Evolutionary conservation across 192 early-diverging fungal genomes (phyloP), one percentile per base, ranked within the genome.

Genomic region (Podila verticillata): DNA sequence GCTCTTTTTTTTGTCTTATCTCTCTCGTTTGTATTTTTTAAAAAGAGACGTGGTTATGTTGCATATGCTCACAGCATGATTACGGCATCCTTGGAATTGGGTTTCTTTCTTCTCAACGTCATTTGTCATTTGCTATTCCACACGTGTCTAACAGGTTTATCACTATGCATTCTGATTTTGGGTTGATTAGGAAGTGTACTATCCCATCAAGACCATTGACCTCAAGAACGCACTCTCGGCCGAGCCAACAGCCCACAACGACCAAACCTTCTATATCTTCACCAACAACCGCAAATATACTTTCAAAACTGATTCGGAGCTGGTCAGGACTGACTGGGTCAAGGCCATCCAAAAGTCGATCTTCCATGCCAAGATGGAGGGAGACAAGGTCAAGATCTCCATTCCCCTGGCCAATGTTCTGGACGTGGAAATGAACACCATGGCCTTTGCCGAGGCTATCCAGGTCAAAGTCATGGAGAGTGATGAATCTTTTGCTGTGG

Each of bases 171-270:
- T 54, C 24, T 7, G 51, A 29, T 58, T 58, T 68, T 44, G 17
- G 15, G 9, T 9, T 61, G 12, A 28, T 17, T 65, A 87, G 82
- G 82, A 92, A 64, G 75, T 75, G 1, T 92, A 93, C 60, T 90
- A 84, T 57, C 91, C 91, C 0, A 49, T 86, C 32, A 89, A 84
- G 5, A 84, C 84, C 8, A 86, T 93, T 15, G 87, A 92, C 71
- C 77, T 93, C 35, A 93, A 90, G 68, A 65, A 87, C 63, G 87
- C 85, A 6, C 57, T 86, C n/a, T 68, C 82, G 5, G 89, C 91
- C 0, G 78, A 84, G 30, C 70, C 69, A 28, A 83, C 84, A 9
- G 73, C 74, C 39, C 80, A 85, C 32, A 66, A 66, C 20, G 70
- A 86, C 31, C 68, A 72, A 35, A 83, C 68, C 5, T 86, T 92